These are phyloP conservation scores for Stygiomarasmius scandens DNA, from an alignment of 1,284 basidiomycete genomes.

Conservation along the genomic window DNA sequence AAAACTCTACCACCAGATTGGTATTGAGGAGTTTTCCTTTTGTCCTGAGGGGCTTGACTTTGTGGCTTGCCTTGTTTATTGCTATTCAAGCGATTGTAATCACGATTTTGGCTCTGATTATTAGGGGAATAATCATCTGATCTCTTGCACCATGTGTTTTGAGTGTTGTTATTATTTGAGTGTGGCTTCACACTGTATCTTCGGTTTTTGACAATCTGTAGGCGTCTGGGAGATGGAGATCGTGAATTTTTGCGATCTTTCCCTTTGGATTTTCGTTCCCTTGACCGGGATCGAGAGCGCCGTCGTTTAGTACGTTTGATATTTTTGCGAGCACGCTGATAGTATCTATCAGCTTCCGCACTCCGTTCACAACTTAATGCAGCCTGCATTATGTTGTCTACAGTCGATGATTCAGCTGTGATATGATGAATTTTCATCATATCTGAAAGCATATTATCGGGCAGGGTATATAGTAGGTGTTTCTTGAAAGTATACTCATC, in stretches of 20 bases:
- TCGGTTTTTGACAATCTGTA: constrained; percentile 2
- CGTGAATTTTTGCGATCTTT: background rate
- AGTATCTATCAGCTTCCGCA: constrained; percentile 1
- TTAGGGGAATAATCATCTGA: too few species aligned
- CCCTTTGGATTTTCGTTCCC: background rate
- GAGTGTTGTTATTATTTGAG: background rate
- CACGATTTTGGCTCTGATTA: too few species aligned
- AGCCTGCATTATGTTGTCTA: constrained; percentile 12
- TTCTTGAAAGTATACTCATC: constrained; percentile 14
- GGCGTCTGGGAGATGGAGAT: background rate
- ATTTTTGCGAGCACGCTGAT: background rate
- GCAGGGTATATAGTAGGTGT: constrained; percentile 1
- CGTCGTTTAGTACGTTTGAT: background rate
- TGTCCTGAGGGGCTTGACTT: background rate
- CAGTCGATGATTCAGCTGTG: constrained; percentile 1
- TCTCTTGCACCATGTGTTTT: background rate
- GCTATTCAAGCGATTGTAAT: too few species aligned
- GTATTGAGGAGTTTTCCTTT: background rate
- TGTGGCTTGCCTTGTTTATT: background rate
- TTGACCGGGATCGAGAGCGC: constrained; percentile 1
- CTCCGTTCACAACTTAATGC: constrained; percentile 9
- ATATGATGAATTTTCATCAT: constrained; percentile 7
- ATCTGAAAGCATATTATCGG: background rate
- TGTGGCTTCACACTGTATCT: constrained; percentile 4
- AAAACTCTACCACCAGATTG: background rate